These are phyloP conservation scores for Drechslera avenae DNA, from an alignment of 2,329 filamentous ascomycete genomes.

Conservation along the genomic window DNA sequence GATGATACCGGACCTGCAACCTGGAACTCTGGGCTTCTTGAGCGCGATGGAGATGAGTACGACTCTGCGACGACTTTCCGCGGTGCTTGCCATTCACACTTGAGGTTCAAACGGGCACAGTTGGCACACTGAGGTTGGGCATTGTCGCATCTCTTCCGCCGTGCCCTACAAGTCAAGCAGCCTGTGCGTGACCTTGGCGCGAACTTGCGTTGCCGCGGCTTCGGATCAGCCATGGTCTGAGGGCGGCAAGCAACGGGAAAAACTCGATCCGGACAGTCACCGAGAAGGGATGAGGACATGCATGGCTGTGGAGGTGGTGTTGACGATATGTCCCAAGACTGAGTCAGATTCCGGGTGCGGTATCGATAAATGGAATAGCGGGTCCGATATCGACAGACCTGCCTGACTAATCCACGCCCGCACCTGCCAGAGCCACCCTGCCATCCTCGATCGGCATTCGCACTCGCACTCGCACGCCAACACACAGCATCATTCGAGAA, in stretches of 20 bases:
- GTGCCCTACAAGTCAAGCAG: conserved; percentile 43
- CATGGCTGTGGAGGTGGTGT: conserved; percentile 13
- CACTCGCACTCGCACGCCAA: not conserved
- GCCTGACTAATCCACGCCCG: conserved; percentile 11
- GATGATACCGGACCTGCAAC: conserved; percentile 21
- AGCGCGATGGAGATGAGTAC: conserved; percentile 7
- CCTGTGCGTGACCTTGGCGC: conserved; percentile 45
- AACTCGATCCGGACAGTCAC: conserved; percentile 20
- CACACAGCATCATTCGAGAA: not conserved
- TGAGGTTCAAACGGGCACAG: conserved; percentile 43
- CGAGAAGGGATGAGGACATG: conserved; percentile 9
- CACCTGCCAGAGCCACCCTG: conserved; percentile 1
- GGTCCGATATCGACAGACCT: conserved; percentile 10
- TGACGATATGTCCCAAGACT: conserved; percentile 9
- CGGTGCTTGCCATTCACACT: conserved; percentile 44
- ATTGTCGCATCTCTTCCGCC: conserved; percentile 45
- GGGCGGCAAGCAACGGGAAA: not conserved
- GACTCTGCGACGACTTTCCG: conserved; percentile 27
- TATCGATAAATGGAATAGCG: not conserved
- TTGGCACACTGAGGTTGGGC: conserved; percentile 42
- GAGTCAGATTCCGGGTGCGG: conserved; percentile 9
- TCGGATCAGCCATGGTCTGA: conserved; percentile 40
- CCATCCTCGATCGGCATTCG: not conserved
- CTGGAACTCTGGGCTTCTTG: conserved; percentile 21
- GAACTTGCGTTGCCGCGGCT: conserved; percentile 44